phyloP scores from a whole-genome alignment of 129 eudicot species.

The Silybum marianum region DNA sequence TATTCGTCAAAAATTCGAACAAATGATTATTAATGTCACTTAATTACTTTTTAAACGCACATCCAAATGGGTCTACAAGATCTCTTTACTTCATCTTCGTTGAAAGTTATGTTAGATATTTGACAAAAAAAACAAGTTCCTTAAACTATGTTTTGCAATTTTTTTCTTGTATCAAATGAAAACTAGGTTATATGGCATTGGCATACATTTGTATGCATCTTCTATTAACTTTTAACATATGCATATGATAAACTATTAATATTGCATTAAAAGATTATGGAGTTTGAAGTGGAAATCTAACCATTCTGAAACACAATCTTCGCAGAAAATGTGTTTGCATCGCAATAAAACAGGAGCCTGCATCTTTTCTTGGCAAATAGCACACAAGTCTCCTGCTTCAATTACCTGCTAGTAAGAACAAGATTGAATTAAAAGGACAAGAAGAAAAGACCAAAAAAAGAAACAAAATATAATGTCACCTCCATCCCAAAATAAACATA shows the following conservation, averaged over 20 bases:
- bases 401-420: constrained; percentile 47
- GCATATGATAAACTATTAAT: background rate
- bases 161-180: too few relatives aligned
- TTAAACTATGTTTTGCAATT: too few relatives aligned
- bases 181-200: background rate
- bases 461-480: constrained; percentile 1
- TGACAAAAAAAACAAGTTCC: too few relatives aligned
- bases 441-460: background rate
- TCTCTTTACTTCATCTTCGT: too few relatives aligned
- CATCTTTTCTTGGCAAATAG: constrained; percentile 93
- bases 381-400: constrained; percentile 80
- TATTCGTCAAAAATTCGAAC: background rate
- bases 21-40: background rate
- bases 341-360: constrained; percentile 69
- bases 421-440: constrained; percentile 5
- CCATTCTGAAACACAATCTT: constrained; percentile 94
- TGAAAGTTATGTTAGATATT: too few relatives aligned
- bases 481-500: background rate
- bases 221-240: background rate
- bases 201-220: background rate
- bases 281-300: constrained; percentile 29
- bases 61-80: too few relatives aligned
- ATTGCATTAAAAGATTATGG: background rate
- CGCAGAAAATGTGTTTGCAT: constrained; percentile 85
- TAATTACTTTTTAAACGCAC: too few relatives aligned